phyloP scores from a whole-genome alignment of 768 basidiomycete species.

The Serendipita sp. region DNA sequence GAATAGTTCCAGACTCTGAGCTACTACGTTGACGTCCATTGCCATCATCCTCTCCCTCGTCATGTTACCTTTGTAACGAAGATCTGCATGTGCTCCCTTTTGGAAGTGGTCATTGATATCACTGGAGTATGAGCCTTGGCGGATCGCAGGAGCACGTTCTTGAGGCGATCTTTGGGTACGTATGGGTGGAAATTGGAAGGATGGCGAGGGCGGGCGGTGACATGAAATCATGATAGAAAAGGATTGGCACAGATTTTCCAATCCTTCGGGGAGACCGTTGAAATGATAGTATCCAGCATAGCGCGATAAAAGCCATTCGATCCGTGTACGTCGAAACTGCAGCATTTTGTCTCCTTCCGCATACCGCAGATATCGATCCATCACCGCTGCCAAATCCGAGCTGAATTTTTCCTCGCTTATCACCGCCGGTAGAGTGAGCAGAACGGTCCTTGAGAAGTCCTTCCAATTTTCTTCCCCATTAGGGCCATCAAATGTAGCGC shows the following conservation, averaged over 20 bases:
- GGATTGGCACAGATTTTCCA: constrained; percentile 42
- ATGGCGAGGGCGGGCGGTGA: constrained; percentile 13
- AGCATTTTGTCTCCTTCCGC: constrained; percentile 31
- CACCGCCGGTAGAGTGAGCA: constrained; percentile 44
- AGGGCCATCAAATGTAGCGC: constrained; percentile 39
- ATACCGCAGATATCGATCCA: constrained; percentile 44
- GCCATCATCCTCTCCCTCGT: not conserved
- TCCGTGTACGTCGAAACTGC: constrained; percentile 27
- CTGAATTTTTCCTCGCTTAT: constrained; percentile 45
- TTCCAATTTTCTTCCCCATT: constrained; percentile 29
- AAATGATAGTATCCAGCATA: constrained; percentile 41
- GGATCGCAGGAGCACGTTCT: not conserved
- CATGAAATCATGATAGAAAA: constrained; percentile 26
- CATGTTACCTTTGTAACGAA: constrained; percentile 1
- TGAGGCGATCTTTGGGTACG: constrained; percentile 34
- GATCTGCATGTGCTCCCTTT: not conserved
- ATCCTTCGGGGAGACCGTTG: constrained; percentile 32
- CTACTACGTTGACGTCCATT: not conserved
- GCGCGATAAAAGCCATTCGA: constrained; percentile 48
- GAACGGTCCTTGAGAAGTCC: constrained; percentile 42
- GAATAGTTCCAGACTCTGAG: not conserved
- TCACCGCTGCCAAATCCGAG: constrained; percentile 46
- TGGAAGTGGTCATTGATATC: not conserved
- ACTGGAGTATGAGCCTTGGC: not conserved
- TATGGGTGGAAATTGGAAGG: constrained; percentile 28